A percentile compares a stretch with the other conserved stretches of the same genome.
Evolutionary conservation across 1,139 yeast genomes (phyloP).

Genomic region (Taphrina deformans): DNA sequence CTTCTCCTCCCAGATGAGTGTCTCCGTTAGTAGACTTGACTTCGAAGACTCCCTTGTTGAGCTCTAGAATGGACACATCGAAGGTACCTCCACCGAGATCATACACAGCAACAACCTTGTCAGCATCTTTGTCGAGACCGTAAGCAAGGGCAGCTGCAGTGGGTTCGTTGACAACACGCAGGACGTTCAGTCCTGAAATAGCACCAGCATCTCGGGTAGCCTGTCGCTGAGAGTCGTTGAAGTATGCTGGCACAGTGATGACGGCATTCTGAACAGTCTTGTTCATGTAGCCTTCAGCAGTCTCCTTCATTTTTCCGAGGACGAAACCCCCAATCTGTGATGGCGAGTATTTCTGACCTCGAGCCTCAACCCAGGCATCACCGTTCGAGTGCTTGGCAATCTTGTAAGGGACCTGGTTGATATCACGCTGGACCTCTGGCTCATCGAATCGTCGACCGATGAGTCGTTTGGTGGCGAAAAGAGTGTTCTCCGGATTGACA

Average conservation of each 20-base stretch:
- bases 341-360: constrained; percentile 91
- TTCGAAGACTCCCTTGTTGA: constrained; percentile 85
- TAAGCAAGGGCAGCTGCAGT: constrained; percentile 98
- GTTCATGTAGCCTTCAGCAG: constrained; percentile 89
- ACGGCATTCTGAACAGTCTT: constrained; percentile 86
- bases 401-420: constrained; percentile 95
- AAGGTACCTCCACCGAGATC: constrained; percentile 91
- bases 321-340: constrained; percentile 97
- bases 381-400: constrained; percentile 94
- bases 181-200: constrained; percentile 91
- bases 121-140: constrained; percentile 84
- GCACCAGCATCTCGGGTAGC: constrained; percentile 99
- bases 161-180: constrained; percentile 98
- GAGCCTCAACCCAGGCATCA: constrained; percentile 98
- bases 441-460: constrained; percentile 98
- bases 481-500: constrained; percentile 95
- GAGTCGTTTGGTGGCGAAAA: constrained; percentile 96
- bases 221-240: constrained; percentile 97
- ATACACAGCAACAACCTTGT: constrained; percentile 75
- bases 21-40: constrained; percentile 88
- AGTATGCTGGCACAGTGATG: constrained; percentile 96
- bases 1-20: constrained; percentile 91
- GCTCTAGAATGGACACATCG: constrained; percentile 79
- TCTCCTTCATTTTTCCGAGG: constrained; percentile 92
- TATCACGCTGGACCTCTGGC: constrained; percentile 92